phyloP scores from a whole-genome alignment of 768 basidiomycete species.

The Exidia glandulosa region DNA sequence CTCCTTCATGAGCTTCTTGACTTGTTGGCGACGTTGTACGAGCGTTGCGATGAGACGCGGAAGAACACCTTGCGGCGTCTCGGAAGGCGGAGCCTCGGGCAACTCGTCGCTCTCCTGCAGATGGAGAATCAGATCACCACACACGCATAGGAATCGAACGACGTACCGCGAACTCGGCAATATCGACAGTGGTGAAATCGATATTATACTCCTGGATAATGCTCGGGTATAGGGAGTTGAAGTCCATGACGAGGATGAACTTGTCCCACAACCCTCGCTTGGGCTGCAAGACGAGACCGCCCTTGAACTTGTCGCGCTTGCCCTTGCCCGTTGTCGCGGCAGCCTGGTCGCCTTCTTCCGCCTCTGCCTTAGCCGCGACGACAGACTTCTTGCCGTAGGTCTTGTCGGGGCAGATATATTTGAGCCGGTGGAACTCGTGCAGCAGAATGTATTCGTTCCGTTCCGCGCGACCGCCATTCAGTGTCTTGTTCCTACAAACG shows the following conservation, averaged over 20 bases:
- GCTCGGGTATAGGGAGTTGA: constrained; percentile 97
- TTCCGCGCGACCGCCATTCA: constrained; percentile 95
- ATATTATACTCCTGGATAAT: constrained; percentile 99
- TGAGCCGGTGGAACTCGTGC: constrained; percentile 93
- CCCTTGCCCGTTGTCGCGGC: constrained; percentile 41
- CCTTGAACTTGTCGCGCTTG: constrained; percentile 93
- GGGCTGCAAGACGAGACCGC: constrained; percentile 94
- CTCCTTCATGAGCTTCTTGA: constrained; percentile 94
- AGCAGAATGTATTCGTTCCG: constrained; percentile 98
- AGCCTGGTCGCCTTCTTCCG: constrained; percentile 38
- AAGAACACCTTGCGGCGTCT: constrained; percentile 75
- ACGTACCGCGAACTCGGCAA: constrained; percentile 43
- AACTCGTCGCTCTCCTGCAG: constrained; percentile 64
- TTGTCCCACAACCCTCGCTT: constrained; percentile 95
- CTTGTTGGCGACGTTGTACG: constrained; percentile 78
- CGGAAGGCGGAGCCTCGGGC: constrained; percentile 72
- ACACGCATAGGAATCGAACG: constrained; percentile 7
- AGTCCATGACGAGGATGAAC: constrained; percentile 98
- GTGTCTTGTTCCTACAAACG: constrained; percentile 75
- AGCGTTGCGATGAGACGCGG: constrained; percentile 96
- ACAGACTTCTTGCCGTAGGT: constrained; percentile 65
- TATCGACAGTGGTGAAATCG: constrained; percentile 93
- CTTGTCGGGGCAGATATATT: constrained; percentile 96
- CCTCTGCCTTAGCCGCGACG: constrained; percentile 35
- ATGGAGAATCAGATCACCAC: constrained; percentile 12